Evolutionary conservation across 2,329 filamentous ascomycete species (phyloP), one percentile per base, ranked within the genome.

Genomic region (Paraconiothyrium brasiliense): DNA sequence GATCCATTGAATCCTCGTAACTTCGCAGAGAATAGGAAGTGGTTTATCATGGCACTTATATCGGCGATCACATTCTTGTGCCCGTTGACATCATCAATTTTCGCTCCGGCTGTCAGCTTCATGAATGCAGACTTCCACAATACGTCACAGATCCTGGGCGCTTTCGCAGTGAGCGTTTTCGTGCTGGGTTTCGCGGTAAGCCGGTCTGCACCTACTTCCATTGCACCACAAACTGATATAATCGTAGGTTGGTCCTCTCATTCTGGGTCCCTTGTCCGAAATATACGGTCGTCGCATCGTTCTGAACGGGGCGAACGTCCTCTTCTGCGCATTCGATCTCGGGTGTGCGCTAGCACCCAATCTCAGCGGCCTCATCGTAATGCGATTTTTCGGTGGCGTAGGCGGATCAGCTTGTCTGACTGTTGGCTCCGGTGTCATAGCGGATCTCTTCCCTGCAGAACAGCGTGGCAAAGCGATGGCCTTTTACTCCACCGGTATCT

Each of bases 301-400:
- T 8, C 65, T 77, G 34, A 72, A 78, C 58, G 41, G 62, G 35
- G 65, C 71, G 30, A 87, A 84, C 64, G 54, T 85, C 4, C 81
- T 82, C 79, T 86, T 86, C 68, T 75, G 86, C 5, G 66, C 79
- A 22, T 85, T 84, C 78, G 84, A 84, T 51, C 66, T 85, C 2
- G 76, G 80, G 2, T 84, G 76, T 47, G 78, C 76, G 3, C 66
- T 79, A 4, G 70, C 76, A 0, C 75, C 75, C 2, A 78, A 71
- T 32, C 69, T 79, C 2, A 60, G 61, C 24, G 72, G 71, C 10
- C 73, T 79, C 22, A 76, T 80, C 20, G 66, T 65, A 16, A 78
- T 78, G 71, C 75, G 76, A 1, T 71, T 77, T 39, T 52, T 77
- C 5, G 69, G 68, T 4, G 76, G 76, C 8, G 43, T 70, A 13